phyloP scores from a whole-genome alignment of 345 rosid species.

The Brassica juncea region DNA sequence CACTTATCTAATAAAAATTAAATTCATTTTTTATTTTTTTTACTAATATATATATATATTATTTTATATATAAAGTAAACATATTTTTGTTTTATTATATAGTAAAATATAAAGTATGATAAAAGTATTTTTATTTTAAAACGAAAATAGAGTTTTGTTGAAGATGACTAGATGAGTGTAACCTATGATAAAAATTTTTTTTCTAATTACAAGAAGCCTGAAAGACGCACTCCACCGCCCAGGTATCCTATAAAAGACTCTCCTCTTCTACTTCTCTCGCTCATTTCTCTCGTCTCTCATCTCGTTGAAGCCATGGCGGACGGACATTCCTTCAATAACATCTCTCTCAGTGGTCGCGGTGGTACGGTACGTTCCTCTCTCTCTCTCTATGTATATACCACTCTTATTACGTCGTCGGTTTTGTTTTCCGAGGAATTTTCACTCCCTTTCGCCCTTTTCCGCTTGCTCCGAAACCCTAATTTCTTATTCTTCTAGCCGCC shows the following conservation, averaged over 20 bases:
- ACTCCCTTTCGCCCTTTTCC: neutral
- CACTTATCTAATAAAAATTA: too few species aligned
- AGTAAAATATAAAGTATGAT: too few species aligned
- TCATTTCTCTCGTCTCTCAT: slow-evolving; percentile 6
- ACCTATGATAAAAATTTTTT: too few species aligned
- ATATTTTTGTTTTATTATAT: too few species aligned
- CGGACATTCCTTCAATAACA: slow-evolving; percentile 74
- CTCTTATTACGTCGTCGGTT: neutral
- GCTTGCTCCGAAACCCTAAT: slow-evolving; percentile 29
- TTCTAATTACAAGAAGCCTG: neutral
- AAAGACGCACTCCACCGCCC: slow-evolving; percentile 2
- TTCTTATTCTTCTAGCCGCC: neutral
- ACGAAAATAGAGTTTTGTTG: too few species aligned
- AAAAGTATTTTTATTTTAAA: too few species aligned
- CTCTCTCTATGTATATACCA: neutral
- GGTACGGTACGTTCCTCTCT: slow-evolving; percentile 54
- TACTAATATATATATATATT: too few species aligned
- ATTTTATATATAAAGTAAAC: too few species aligned
- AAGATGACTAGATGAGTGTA: too few species aligned
- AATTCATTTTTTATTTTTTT: too few species aligned
- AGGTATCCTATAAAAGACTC: neutral
- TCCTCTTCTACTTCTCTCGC: neutral
- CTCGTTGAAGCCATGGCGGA: slow-evolving; percentile 57
- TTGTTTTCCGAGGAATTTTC: neutral
- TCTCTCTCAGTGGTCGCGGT: slow-evolving; percentile 85